Evolutionary conservation across 352 stramenopile species (phyloP).

Genomic region (Globisporangium apiculatum): DNA sequence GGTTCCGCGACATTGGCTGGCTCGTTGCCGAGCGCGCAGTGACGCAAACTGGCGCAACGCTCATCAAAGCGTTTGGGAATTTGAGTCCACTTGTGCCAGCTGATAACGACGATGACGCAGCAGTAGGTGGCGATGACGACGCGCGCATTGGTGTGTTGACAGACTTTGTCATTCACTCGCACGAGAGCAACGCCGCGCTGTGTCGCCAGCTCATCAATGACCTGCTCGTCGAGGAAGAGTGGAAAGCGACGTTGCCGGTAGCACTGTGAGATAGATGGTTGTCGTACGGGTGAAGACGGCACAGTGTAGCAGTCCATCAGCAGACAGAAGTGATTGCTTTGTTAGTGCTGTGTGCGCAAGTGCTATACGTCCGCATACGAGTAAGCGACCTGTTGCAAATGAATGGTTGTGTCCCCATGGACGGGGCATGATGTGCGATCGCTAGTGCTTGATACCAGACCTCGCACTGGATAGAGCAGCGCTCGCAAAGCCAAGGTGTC

Average conservation of each 20-base stretch:
- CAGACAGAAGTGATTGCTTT: too few relatives aligned
- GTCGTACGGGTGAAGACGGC: too few relatives aligned
- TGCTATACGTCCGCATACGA: too few relatives aligned
- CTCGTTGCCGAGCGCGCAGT: constrained; percentile 8
- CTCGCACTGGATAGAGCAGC: too few relatives aligned
- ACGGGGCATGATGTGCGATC: too few relatives aligned
- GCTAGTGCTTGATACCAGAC: too few relatives aligned
- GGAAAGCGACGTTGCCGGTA: constrained; percentile 18
- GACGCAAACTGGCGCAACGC: not conserved
- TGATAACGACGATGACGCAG: not conserved
- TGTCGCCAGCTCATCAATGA: constrained; percentile 23
- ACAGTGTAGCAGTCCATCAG: too few relatives aligned
- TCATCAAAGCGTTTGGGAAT: constrained; percentile 9
- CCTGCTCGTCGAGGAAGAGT: constrained; percentile 39
- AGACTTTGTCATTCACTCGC: constrained; percentile 29
- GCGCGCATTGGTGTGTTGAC: constrained; percentile 24
- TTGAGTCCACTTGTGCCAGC: constrained; percentile 4
- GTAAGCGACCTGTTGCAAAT: too few relatives aligned
- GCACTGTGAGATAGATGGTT: constrained; percentile 2
- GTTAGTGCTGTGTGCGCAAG: too few relatives aligned
- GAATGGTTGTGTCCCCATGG: too few relatives aligned
- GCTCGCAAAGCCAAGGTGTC: too few relatives aligned
- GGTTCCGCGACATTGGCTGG: constrained; percentile 27
- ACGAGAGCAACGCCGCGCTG: constrained; percentile 23
- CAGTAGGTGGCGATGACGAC: constrained; percentile 5